A percentile compares a stretch with the other conserved stretches of the same genome.
Evolutionary conservation across 2,329 filamentous ascomycete genomes (phyloP).

Genomic region (Boeremia exigua): DNA sequence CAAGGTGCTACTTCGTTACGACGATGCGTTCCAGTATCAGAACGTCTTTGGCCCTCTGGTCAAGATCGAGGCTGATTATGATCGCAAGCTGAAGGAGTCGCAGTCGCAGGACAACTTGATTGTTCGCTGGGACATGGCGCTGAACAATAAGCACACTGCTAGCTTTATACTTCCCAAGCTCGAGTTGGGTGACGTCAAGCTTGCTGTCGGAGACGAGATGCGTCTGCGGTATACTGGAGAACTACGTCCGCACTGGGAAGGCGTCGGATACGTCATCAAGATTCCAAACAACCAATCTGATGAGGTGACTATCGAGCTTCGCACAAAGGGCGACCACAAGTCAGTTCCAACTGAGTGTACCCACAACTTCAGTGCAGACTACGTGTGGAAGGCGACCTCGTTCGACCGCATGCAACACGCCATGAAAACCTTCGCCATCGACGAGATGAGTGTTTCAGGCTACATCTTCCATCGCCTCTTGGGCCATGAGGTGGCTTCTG

Average conservation of each 20-base stretch:
- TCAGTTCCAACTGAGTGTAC: constrained; percentile 94
- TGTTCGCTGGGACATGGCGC: constrained; percentile 90
- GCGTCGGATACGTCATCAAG: constrained; percentile 98
- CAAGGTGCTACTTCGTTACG: constrained; percentile 90
- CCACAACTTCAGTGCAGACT: constrained; percentile 97
- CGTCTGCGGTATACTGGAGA: constrained; percentile 95
- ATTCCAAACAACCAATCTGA: constrained; percentile 99
- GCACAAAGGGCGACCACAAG: constrained; percentile 94
- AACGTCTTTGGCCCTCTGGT: constrained; percentile 98
- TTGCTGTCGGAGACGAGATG: constrained; percentile 98
- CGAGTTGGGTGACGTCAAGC: constrained; percentile 95
- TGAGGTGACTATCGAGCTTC: constrained; percentile 92
- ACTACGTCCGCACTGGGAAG: constrained; percentile 90
- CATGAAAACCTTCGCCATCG: constrained; percentile 98
- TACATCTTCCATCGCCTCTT: constrained; percentile 98
- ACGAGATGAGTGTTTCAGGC: constrained; percentile 97
- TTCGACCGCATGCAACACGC: constrained; percentile 99
- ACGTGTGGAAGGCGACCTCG: constrained; percentile 99
- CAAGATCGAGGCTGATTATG: constrained; percentile 99
- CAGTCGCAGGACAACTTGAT: constrained; percentile 96
- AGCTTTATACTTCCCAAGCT: constrained; percentile 97
- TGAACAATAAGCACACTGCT: constrained; percentile 97
- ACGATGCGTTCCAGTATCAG: constrained; percentile 97
- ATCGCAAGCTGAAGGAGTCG: constrained; percentile 97
- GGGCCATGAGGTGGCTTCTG: constrained; percentile 91